Evolutionary conservation across 2,329 filamentous ascomycete genomes (phyloP).

Genomic region (Aspergillus brunneoviolaceus): DNA sequence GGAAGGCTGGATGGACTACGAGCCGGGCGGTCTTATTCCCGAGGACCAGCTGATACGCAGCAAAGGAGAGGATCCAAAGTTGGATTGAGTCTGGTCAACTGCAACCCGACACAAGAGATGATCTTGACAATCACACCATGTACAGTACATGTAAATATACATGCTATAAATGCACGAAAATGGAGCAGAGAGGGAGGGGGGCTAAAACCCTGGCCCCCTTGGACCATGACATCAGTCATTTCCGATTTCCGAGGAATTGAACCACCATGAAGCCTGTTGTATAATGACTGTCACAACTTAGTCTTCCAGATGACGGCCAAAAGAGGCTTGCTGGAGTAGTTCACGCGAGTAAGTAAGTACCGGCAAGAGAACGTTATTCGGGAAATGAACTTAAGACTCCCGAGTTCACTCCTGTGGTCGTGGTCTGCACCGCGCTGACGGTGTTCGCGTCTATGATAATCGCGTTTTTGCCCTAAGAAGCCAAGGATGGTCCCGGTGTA

Average conservation of each 20-base stretch:
- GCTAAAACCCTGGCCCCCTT: background rate
- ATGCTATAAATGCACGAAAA: background rate
- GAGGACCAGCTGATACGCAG: slow-evolving; percentile 12
- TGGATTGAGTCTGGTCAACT: background rate
- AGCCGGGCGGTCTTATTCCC: slow-evolving; percentile 19
- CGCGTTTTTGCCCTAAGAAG: no score
- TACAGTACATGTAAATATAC: background rate
- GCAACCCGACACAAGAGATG: background rate
- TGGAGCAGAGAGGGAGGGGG: background rate
- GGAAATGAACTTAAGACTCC: background rate
- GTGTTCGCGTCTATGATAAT: no score
- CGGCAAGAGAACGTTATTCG: background rate
- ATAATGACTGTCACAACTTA: background rate
- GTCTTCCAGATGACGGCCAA: background rate
- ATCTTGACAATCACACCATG: background rate
- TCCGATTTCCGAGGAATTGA: background rate
- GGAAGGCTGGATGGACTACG: slow-evolving; percentile 25
- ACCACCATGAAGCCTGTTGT: background rate
- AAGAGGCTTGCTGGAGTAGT: no score
- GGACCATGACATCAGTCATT: background rate
- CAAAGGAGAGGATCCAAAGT: background rate
- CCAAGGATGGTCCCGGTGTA: no score
- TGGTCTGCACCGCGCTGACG: no score
- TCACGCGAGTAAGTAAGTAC: background rate
- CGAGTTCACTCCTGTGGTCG: no score